Evolutionary conservation across 2,329 filamentous ascomycete species (phyloP), one percentile per base, ranked within the genome.

Genomic region (Claviceps arundinis): DNA sequence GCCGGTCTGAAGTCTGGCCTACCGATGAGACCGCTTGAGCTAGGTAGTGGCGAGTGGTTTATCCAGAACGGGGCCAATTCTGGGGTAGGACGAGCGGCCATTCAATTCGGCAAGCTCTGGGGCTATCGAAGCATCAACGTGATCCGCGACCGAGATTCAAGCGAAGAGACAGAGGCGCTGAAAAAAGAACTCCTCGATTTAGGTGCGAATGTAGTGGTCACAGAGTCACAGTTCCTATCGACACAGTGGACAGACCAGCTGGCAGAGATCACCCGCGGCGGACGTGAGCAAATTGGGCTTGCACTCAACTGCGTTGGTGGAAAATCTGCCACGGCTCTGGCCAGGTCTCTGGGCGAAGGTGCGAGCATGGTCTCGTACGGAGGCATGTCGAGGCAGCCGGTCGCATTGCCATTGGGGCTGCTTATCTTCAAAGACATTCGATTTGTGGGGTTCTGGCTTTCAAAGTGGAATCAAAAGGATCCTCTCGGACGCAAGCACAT

Each of bases 11-110:
- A 70, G 50, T 65, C 73, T 11, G 70, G 68, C 2, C 58, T 77
- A 48, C 71, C 71, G 52, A 73, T 77, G 63, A 61, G 63, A 8
- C 64, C 70, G 11, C 73, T 74, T 48, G 66, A 69, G 47, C 61
- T 68, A 22, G 73, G 71, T 48, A 74, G 73, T 53, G 73, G 90
- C 51, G 85, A 94, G 52, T 98, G 91, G 90, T 88, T 96, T 64
- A 82, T 98, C 47, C 93, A 98, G 70, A 98, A 98, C 65, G 93
- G 91, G 7, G 93, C 91, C 41, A 98, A 98, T 69, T 89, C 83
- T 43, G 93, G 89, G 11, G 93, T 98, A 16, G 93, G 93, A 1
- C 76, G 93, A 41, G 87, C 90, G 2, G 91, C 89, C 11, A 93
- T 97, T 57, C 93, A 98, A 70, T 74, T 98, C 1, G 91, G 80